Evolutionary conservation across 176 grass and related monocot genomes (phyloP), one percentile per base, ranked within the genome.

Genomic region (Aegilops bicornis): DNA sequence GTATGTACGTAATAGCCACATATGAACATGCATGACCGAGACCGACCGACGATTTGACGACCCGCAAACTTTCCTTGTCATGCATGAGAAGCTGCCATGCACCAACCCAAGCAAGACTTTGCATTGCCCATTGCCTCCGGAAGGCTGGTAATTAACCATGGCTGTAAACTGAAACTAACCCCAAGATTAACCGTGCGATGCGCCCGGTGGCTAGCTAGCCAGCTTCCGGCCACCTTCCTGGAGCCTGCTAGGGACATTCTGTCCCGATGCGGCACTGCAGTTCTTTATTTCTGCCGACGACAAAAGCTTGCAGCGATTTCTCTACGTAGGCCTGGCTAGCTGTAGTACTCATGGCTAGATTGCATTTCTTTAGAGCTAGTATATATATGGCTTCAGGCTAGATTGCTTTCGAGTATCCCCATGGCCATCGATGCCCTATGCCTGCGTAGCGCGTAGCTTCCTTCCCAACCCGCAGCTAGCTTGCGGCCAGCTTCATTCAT

Each of bases 221-320:
- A 66, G 30, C 65, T 61, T 76, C 82, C 58, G 16, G 58, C 39
- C 37, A 39, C 23, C 75, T 59, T 78, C 75, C 47, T 20, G 31
- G 73, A 54, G 45, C 62, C 45, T 67, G 29, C 70, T 15, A 32
- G 30, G 54, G 68, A 69, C 24, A 83, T 71, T 19, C 67, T 82
- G 42, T 83, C 42, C 19, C 9, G 15, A 16, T 14, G 42, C 66
- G 63, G 27, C 27, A 64, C 16, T 15, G 40, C 68, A n/a, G 30
- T 19, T 20, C 39, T 27, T 80, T 83, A 24, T 68, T 83, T 58
- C 1, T 42, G 7, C 20, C 2, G 30, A 63, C 76, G 8, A 37
- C 4, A 76, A 79, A 79, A 54, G 42, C 12, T 29, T 65, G 6
- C 67, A 66, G 67, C 67, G 79, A 61, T 64, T 84, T 27, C 79